phyloP scores from a whole-genome alignment of 1,284 basidiomycete species.

The Ganoderma sinense region DNA sequence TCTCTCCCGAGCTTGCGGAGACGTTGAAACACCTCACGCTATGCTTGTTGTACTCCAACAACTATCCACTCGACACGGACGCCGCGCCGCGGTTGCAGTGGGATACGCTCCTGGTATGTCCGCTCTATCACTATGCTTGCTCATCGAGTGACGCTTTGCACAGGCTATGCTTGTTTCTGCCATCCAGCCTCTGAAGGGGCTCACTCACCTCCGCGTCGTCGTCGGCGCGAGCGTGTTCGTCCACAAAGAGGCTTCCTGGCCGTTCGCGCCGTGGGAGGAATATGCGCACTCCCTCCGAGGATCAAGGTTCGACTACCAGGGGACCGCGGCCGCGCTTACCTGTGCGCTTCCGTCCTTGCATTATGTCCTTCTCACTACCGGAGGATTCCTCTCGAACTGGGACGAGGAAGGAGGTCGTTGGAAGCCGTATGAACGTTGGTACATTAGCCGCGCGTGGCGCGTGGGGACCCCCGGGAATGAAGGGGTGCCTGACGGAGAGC shows the following conservation, averaged over 20 bases:
- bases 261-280: neutral
- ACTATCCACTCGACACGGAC: too few relatives aligned
- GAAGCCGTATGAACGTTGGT: neutral
- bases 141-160: too few relatives aligned
- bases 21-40: neutral
- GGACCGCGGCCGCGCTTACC: neutral
- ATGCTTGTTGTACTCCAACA: neutral
- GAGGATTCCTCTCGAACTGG: neutral
- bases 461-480: neutral
- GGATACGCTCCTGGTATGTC: neutral
- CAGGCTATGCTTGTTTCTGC: neutral
- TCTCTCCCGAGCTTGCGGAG: neutral
- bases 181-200: neutral
- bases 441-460: neutral
- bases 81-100: too few relatives aligned
- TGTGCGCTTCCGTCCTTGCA: neutral
- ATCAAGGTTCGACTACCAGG: neutral
- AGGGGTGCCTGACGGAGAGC: neutral
- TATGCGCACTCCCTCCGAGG: neutral
- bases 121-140: too few relatives aligned
- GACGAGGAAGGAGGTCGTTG: neutral
- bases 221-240: neutral
- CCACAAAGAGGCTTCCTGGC: neutral
- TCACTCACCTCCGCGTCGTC: neutral
- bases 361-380: neutral